phyloP scores from a whole-genome alignment of 2,329 filamentous ascomycete species.

The Rhinocladiella mackenziei region DNA sequence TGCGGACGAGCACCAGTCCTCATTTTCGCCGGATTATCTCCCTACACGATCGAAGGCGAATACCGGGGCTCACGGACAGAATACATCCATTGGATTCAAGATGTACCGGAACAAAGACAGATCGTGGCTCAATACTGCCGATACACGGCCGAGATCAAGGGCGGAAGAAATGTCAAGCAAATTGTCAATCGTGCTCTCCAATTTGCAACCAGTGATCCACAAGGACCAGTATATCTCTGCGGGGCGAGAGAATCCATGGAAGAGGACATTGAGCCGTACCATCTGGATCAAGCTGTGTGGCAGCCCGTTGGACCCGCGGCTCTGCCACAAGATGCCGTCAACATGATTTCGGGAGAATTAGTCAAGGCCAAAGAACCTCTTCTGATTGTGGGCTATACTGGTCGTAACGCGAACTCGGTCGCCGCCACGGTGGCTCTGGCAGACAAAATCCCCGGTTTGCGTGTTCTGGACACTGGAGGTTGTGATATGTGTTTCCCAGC shows the following conservation, averaged over 20 bases:
- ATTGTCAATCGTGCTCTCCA: conserved; percentile 80
- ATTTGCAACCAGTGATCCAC: conserved; percentile 72
- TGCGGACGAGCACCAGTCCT: conserved; percentile 70
- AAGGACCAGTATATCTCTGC: conserved; percentile 74
- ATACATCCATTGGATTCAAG: conserved; percentile 84
- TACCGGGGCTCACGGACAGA: conserved; percentile 73
- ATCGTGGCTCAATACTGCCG: conserved; percentile 83
- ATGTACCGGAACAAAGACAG: conserved; percentile 74
- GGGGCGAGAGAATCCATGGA: conserved; percentile 81
- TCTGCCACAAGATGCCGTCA: conserved; percentile 48
- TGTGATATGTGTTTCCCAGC: conserved; percentile 51
- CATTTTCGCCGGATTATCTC: conserved; percentile 73
- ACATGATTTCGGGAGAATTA: conserved; percentile 43
- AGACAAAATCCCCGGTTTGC: conserved; percentile 46
- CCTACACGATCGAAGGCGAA: conserved; percentile 73
- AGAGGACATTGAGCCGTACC: conserved; percentile 72
- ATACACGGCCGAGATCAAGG: conserved; percentile 77
- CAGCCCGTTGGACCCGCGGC: conserved; percentile 64
- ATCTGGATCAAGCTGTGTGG: conserved; percentile 67
- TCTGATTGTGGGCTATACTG: conserved; percentile 50
- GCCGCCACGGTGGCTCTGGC: conserved; percentile 46
- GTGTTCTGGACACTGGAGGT: conserved; percentile 51
- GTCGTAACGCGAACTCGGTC: conserved; percentile 44
- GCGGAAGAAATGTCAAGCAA: conserved; percentile 81
- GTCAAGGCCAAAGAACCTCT: conserved; percentile 47